Conservation (phyloP, 345 rosid genomes). For the Camelina hispida region DNA sequence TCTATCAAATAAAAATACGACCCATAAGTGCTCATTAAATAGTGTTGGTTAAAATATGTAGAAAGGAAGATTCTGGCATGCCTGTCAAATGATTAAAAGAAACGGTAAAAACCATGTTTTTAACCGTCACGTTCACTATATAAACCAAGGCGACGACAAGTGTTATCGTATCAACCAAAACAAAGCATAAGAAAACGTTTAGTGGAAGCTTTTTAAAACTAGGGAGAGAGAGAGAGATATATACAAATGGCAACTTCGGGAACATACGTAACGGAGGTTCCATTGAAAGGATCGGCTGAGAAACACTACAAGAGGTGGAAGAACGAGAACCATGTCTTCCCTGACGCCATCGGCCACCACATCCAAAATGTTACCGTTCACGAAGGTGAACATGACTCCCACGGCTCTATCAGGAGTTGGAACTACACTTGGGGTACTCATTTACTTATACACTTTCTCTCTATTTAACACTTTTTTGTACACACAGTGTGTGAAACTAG, state of each 20-base stretch:
- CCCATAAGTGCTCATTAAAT: not conserved
- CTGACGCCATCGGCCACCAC: slow-evolving; percentile 42
- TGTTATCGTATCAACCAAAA: slow-evolving; percentile 18
- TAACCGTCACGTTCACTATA: slow-evolving; percentile 17
- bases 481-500: no score
- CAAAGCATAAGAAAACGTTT: not conserved
- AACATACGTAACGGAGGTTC: slow-evolving; percentile 44
- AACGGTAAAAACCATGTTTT: slow-evolving; percentile 17
- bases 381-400: slow-evolving; percentile 41
- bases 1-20: not conserved
- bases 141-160: slow-evolving; percentile 14
- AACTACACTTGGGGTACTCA: slow-evolving; percentile 36
- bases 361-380: slow-evolving; percentile 41
- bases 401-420: slow-evolving; percentile 38
- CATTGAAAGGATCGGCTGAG: slow-evolving; percentile 37
- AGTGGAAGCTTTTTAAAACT: slow-evolving; percentile 9
- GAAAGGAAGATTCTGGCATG: slow-evolving; percentile 13
- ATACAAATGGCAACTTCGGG: slow-evolving; percentile 41
- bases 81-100: slow-evolving; percentile 26
- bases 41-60: not conserved
- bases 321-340: slow-evolving; percentile 43
- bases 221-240: not conserved
- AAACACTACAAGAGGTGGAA: slow-evolving; percentile 42
- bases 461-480: not conserved
- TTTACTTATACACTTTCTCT: not conserved